Conservation (phyloP, 192 early-diverging fungal genomes). For the Podila epigama region DNA sequence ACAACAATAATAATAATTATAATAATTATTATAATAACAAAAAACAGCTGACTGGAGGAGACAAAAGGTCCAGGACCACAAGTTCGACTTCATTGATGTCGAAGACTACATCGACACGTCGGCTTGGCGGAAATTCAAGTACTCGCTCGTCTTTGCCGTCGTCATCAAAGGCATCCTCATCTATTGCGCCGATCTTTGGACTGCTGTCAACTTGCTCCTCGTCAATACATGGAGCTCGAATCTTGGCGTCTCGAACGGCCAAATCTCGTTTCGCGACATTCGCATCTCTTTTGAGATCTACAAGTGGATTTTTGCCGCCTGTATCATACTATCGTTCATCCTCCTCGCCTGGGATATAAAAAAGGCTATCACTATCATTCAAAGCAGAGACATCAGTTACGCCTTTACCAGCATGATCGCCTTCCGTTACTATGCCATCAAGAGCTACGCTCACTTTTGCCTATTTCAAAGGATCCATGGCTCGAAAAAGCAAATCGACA, state of each 20-base stretch:
- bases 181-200: conserved; percentile 83
- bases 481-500: conserved; percentile 67
- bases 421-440: conserved; percentile 74
- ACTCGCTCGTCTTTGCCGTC: conserved; percentile 63
- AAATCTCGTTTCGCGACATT: conserved; percentile 34
- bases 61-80: conserved; percentile 80
- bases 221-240: conserved; percentile 28
- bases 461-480: conserved; percentile 77
- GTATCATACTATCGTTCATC: conserved; percentile 74
- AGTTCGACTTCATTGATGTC: conserved; percentile 87
- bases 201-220: conserved; percentile 72
- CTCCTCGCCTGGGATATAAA: conserved; percentile 73
- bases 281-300: conserved; percentile 50
- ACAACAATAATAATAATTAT: neutral
- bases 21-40: neutral
- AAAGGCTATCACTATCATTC: conserved; percentile 69
- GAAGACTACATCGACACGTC: conserved; percentile 70
- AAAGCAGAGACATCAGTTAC: conserved; percentile 77
- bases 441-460: conserved; percentile 82
- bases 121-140: conserved; percentile 53
- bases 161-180: conserved; percentile 77
- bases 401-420: conserved; percentile 77
- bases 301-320: conserved; percentile 66
- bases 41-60: conserved; percentile 75
- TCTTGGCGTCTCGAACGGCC: conserved; percentile 15